Evolutionary conservation across 345 rosid species (phyloP), one percentile per base, ranked within the genome.

Genomic region (Heritiera littoralis): DNA sequence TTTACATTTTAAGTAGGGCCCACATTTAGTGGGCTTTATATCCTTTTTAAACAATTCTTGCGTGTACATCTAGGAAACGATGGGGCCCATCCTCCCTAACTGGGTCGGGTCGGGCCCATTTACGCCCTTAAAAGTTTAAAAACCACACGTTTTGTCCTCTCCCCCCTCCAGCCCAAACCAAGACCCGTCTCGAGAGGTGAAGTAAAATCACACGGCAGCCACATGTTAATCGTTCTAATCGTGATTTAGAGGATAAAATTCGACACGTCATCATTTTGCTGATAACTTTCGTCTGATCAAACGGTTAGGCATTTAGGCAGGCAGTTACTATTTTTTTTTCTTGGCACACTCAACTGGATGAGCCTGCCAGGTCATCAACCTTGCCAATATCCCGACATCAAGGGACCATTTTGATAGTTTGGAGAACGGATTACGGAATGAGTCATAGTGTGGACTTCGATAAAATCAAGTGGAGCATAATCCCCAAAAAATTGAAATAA

Each of bases 91-190:
- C n/a, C 3, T 13, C 41, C 18, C 7, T 4, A 40, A 58, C 13
- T 7, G 68, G 68, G 68, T 41, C 63, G 56, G 70, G 59, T 63
- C 14, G 66, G 40, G 18, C 66, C 66, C 66, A 63, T 63, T 55
- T 43, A 40, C 17, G 23, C 6, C 46, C 35, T 30, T 1, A 2
- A 3, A 1, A 35, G 3, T 35, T 2, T 35, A 7, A 59, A 38
- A 75, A 23, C 68, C 56, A 43, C 78, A 75, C 78, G 78, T 41
- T 75, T 75, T 28, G 7, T 1, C 9, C 51, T 8, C 30, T 10
- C 3, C 9, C 9, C 20, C 18, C n/a, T n/a, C 9, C 77, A 59
- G 67, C 66, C 77, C 66, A 41, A 43, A 75, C 7, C 23, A 8
- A 63, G 32, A 23, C 20, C 63, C 12, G 4, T 46, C 32, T 45